A percentile compares a stretch with the other conserved stretches of the same genome.
phyloP scores from a whole-genome alignment of 768 basidiomycete species.

The Leccinum subtestaceum region DNA sequence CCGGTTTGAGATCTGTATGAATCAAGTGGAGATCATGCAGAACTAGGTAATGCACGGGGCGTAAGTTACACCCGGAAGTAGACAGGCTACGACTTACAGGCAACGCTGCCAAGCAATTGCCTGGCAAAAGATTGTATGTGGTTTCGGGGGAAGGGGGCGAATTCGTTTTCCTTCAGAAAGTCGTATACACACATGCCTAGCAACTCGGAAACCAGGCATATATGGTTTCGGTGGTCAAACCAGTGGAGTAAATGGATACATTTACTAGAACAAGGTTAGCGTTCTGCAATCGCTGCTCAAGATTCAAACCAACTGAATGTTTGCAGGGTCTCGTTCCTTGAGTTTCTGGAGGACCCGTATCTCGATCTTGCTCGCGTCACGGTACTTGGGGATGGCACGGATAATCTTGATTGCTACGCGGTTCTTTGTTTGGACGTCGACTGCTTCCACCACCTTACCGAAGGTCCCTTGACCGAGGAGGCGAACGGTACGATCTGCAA shows the following conservation, averaged over 20 bases:
- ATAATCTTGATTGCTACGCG: conserved; percentile 98
- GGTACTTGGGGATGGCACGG: conserved; percentile 96
- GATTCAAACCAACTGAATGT: conserved; percentile 68
- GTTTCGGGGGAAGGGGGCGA: conserved; percentile 91
- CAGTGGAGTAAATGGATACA: conserved; percentile 93
- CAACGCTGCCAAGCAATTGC: conserved; percentile 88
- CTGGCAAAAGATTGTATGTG: conserved; percentile 96
- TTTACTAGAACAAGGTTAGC: conserved; percentile 58
- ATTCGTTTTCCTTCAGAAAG: conserved; percentile 97
- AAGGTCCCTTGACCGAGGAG: conserved; percentile 97
- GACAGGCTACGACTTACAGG: conserved; percentile 61
- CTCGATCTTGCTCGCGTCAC: conserved; percentile 98
- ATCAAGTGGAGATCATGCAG: conserved; percentile 87
- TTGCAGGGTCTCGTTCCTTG: conserved; percentile 82
- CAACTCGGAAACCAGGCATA: conserved; percentile 94
- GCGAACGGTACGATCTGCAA: conserved; percentile 83
- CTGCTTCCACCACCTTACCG: conserved; percentile 95
- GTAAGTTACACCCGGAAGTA: conserved; percentile 1
- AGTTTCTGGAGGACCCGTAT: conserved; percentile 91
- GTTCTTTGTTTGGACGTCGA: conserved; percentile 71
- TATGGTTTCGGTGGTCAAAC: conserved; percentile 97
- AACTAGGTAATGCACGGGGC: conserved; percentile 47
- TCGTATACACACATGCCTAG: conserved; percentile 98
- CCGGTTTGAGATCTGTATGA: conserved; percentile 98
- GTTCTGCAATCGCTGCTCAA: conserved; percentile 13